Conservation (phyloP, 495 filamentous ascomycete genomes). For the Neurospora sp. region DNA sequence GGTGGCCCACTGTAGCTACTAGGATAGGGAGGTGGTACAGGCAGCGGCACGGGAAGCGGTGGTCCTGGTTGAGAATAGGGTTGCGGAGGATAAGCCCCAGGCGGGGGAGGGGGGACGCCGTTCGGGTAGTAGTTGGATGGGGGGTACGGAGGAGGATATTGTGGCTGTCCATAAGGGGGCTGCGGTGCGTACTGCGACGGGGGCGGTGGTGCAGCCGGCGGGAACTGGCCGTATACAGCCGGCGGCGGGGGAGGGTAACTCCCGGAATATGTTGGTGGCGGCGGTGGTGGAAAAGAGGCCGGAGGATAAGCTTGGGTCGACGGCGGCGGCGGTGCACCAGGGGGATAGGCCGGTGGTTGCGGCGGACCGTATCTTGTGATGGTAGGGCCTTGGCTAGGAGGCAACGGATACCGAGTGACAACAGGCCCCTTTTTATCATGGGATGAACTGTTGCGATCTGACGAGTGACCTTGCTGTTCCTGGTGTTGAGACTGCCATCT, state of each 20-base stretch:
- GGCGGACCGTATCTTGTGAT: conserved; percentile 14
- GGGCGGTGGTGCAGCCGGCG: conserved; percentile 3
- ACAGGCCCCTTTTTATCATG: conserved; percentile 30
- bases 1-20: conserved; percentile 15
- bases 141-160: conserved; percentile 17
- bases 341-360: conserved; percentile 23
- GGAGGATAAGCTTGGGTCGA: conserved; percentile 11
- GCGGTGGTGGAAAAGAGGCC: conserved; percentile 12
- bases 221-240: conserved; percentile 5
- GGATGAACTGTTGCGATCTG: conserved; percentile 18
- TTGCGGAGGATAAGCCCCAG: conserved; percentile 12
- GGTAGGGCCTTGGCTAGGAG: conserved; percentile 18
- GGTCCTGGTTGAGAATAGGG: conserved; percentile 9
- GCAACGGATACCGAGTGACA: conserved; percentile 32
- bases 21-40: conserved; percentile 19
- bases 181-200: conserved; percentile 15
- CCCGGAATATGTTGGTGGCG: conserved; percentile 12
- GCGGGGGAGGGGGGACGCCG: conserved; percentile 10
- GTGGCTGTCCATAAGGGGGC: conserved; percentile 17
- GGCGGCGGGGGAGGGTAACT: conserved; percentile 6
- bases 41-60: conserved; percentile 14
- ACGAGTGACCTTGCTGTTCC: conserved; percentile 17
- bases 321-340: conserved; percentile 19
- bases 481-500: conserved; percentile 30
- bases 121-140: conserved; percentile 21